Base-by-base conservation (phyloP, 1,139 yeast genomes). In the Suhomyces taliae region DNA sequence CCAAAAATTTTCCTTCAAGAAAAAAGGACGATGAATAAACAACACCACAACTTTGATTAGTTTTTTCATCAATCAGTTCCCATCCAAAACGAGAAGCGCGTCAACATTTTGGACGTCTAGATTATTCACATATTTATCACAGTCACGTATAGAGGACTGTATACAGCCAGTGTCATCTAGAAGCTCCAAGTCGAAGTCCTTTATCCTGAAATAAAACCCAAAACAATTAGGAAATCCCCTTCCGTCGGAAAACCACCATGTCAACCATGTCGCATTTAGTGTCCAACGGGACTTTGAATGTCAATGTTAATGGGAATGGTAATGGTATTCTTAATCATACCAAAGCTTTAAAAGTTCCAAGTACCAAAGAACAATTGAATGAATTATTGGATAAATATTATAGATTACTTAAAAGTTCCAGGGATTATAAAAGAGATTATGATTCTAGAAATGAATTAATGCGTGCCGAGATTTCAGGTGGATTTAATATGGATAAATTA, bases 381-480 rank as follows among this genome's bases (percentile, higher is more conserved):
- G 63, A 58, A 31, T 54, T 73, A 26, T 58, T 74, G 37, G 61
- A 61, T 37, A 63, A 66, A 42, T 74, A 73, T 57, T 69, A 69
- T 46, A 55, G 54, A 37, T 57, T 69, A 41, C 53, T 59, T 47
- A 60, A 57, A 32, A 50, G 54, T 12, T 49, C 61, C n/a, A 54
- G 53, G 36, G 64, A 60, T 10, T 55, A 58, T 27, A 50, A 53
- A 36, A 35, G 61, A 53, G 39, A 48, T 40, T 37, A 35, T 29
- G 45, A 41, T 8, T 27, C 43, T n/a, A 19, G 43, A 10, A 39
- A 39, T 12, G 46, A 56, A 45, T 8, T 41, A 31, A 34, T 39
- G 37, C 40, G 39, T 15, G 12, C 37, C 7, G 45, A 42, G 7
- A 27, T 51, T 45, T 24, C 40, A 2, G 26, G 53, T 46, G 11